These are phyloP conservation scores for Eucalyptus curtisii DNA, from an alignment of 345 rosid genomes.

Conservation along the genomic window DNA sequence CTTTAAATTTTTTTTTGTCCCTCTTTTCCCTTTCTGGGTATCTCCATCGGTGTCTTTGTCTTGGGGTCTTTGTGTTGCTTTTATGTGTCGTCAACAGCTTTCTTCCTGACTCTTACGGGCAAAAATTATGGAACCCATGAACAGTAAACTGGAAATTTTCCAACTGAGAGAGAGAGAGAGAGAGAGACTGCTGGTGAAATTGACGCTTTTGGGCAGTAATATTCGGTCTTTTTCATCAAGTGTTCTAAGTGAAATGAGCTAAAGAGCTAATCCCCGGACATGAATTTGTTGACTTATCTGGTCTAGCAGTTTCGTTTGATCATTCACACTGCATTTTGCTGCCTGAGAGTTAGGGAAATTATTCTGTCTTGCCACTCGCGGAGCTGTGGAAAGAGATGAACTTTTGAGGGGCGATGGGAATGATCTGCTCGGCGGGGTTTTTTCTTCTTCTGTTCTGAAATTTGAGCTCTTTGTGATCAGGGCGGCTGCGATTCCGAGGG, in stretches of 20 bases:
- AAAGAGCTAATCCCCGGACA: background rate
- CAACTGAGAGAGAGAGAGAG: background rate
- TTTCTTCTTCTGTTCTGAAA: background rate
- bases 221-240: background rate
- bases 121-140: background rate
- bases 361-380: background rate
- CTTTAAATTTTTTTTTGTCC: background rate
- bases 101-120: background rate
- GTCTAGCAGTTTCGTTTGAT: background rate
- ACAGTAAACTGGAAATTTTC: background rate
- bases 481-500: slow-evolving; percentile 83
- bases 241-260: background rate
- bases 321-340: background rate
- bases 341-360: background rate
- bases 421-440: background rate
- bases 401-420: background rate
- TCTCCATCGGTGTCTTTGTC: background rate
- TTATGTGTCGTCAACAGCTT: background rate
- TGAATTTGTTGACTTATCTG: background rate
- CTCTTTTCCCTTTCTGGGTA: background rate
- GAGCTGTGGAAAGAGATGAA: background rate
- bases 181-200: background rate
- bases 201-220: background rate
- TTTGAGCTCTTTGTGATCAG: slow-evolving; percentile 6
- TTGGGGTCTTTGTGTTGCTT: background rate